A percentile compares a stretch with the other conserved stretches of the same genome.
Conservation (phyloP, 306 rosid genomes). For the Quercus agrifolia region DNA sequence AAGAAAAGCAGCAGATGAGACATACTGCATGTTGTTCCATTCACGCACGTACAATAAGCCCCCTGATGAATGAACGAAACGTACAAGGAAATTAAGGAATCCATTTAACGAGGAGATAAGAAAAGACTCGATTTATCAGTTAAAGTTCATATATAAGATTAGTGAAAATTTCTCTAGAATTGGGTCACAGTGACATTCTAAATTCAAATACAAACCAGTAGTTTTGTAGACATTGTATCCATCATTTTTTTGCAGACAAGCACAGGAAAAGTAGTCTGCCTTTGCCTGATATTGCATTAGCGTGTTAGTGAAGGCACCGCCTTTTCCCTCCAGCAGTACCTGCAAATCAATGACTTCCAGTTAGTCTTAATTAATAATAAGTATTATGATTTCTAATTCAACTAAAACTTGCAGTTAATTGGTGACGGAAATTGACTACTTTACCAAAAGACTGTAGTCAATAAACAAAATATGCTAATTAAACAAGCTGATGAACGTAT, state of each 20-base stretch:
- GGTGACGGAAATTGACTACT: background rate
- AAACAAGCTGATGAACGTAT: too few relatives aligned
- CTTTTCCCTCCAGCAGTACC: slow-evolving; percentile 67
- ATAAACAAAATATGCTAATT: too few relatives aligned
- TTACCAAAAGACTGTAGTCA: background rate
- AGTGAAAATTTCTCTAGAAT: background rate
- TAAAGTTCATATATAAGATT: background rate
- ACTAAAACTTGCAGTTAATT: background rate
- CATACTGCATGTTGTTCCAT: slow-evolving; percentile 95
- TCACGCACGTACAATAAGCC: slow-evolving; percentile 68
- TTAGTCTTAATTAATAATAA: background rate
- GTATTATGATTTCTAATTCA: background rate
- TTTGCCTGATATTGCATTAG: slow-evolving; percentile 83
- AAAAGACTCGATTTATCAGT: too few relatives aligned
- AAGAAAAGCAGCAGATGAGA: slow-evolving; percentile 67
- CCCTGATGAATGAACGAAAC: slow-evolving; percentile 30
- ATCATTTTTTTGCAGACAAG: slow-evolving; percentile 79
- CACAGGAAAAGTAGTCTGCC: slow-evolving; percentile 79
- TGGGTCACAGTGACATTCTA: background rate
- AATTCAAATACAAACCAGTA: slow-evolving; percentile 46
- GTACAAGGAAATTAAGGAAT: background rate
- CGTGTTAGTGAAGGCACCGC: slow-evolving; percentile 49
- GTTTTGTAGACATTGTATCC: slow-evolving; percentile 70
- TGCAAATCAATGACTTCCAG: slow-evolving; percentile 22
- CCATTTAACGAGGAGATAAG: too few relatives aligned